Base-by-base conservation (phyloP, 306 rosid genomes). In the Macrotyloma uniflorum region DNA sequence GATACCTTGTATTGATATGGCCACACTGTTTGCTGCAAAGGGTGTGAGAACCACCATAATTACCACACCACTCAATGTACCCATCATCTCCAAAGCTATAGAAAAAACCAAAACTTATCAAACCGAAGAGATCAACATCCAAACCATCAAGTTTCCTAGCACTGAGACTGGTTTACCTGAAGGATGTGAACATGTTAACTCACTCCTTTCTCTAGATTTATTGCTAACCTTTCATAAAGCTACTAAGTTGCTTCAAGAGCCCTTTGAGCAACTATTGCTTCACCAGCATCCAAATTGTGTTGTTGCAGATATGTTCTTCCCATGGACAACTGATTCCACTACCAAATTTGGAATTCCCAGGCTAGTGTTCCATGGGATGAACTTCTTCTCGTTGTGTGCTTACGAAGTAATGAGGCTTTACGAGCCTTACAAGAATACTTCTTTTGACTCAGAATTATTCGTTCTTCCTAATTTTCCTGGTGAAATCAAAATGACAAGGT, bases 391-490 rank as follows among this genome's bases (percentile, higher is more conserved):
- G 6, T 5, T 74, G 75, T 81, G 86, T 74, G 84, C 83, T 2
- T 0, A 0, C 0, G 50, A 26, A 0, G 15, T 78, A n/a, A 8
- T 85, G 65, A 6, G 28, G 7, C 59, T 70, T 0, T 77, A 72
- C 11, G n/a, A 73, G 40, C 86, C 93, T 20, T 72, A 62, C 57
- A 68, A 45, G 14, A 76, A 58, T 18, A 81, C 79, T 55, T 71
- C 83, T 0, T 85, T 84, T 5, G 85, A 89, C 42, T 75, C 84
- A 0, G 86, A 87, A 15, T 1, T 47, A 2, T 83, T 89, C n/a
- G 47, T 83, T 1, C 58, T 89, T 62, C 80, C 93, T 9, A 42
- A 49, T 47, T 79, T 89, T 8, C 90, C 90, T 0, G 88, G 72
- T 2, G 65, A 82, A 32, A 74, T 89, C 9, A 49, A 66, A 70